Percentiles rank a stretch among this genome's conserved stretches.
These are phyloP conservation scores for Boletus rufocinnamomeus DNA, from an alignment of 768 basidiomycete genomes.

Conservation along the genomic window DNA sequence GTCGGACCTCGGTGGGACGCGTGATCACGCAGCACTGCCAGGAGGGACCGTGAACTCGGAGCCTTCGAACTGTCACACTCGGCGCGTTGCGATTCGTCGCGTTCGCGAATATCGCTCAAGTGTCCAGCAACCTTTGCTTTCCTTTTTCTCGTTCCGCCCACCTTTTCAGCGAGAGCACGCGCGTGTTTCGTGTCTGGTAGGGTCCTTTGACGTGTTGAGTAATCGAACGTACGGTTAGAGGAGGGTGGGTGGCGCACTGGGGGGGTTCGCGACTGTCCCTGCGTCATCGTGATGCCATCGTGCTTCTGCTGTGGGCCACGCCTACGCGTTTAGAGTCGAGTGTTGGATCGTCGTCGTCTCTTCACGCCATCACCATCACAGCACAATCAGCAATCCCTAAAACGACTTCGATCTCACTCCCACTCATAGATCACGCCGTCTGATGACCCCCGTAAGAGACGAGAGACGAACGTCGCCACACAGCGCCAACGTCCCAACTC, in stretches of 20 bases:
- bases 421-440: neutral
- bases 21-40: neutral
- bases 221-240: conserved; percentile 1
- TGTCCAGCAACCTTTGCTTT: neutral
- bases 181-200: neutral
- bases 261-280: neutral
- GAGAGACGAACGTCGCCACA: neutral
- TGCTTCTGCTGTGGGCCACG: neutral
- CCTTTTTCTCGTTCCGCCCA: neutral
- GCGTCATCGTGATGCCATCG: conserved; percentile 6
- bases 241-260: neutral
- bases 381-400: neutral
- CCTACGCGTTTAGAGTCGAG: neutral
- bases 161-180: neutral
- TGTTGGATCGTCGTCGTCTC: neutral
- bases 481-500: neutral
- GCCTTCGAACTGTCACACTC: neutral
- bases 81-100: neutral
- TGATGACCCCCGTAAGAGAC: neutral
- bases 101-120: conserved; percentile 13
- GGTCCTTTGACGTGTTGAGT: neutral
- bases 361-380: neutral
- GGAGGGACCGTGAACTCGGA: neutral
- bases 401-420: neutral
- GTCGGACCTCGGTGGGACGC: conserved; percentile 3